phyloP scores from a whole-genome alignment of 257 asterid species.

The Asclepias syriaca region DNA sequence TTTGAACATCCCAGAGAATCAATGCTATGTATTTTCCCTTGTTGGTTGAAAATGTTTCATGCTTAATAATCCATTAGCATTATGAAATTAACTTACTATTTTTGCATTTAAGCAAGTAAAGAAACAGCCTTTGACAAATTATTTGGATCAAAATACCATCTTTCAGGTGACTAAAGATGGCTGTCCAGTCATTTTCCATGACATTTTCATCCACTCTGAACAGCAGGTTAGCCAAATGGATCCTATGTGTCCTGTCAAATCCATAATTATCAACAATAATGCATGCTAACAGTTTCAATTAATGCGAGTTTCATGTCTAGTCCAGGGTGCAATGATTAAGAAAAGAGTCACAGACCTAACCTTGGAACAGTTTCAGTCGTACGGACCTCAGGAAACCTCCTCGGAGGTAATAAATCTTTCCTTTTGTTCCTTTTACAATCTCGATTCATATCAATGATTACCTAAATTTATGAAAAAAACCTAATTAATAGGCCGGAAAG shows the following conservation, averaged over 20 bases:
- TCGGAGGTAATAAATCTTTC: conserved; percentile 5
- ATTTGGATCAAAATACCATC: conserved; percentile 20
- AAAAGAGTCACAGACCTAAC: conserved; percentile 73
- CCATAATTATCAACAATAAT: not conserved
- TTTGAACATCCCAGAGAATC: no score
- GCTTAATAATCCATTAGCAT: no score
- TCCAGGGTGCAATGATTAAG: conserved; percentile 34
- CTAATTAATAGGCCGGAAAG: conserved; percentile 37
- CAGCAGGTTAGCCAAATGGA: conserved; percentile 39
- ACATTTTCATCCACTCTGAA: conserved; percentile 70
- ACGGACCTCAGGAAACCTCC: conserved; percentile 63
- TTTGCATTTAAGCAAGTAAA: not conserved
- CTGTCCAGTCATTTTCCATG: conserved; percentile 88
- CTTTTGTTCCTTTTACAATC: not conserved
- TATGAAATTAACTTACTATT: conserved; percentile 13
- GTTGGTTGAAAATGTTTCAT: no score
- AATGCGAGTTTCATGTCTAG: conserved; percentile 12
- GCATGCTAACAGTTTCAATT: not conserved
- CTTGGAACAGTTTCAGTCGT: conserved; percentile 58
- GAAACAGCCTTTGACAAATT: conserved; percentile 9
- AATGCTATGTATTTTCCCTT: no score
- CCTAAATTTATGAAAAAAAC: no score
- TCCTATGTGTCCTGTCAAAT: not conserved
- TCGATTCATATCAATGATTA: not conserved
- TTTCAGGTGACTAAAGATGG: conserved; percentile 90